Base-by-base conservation (phyloP, 179 eudicot species). In the Beta macrorhiza region DNA sequence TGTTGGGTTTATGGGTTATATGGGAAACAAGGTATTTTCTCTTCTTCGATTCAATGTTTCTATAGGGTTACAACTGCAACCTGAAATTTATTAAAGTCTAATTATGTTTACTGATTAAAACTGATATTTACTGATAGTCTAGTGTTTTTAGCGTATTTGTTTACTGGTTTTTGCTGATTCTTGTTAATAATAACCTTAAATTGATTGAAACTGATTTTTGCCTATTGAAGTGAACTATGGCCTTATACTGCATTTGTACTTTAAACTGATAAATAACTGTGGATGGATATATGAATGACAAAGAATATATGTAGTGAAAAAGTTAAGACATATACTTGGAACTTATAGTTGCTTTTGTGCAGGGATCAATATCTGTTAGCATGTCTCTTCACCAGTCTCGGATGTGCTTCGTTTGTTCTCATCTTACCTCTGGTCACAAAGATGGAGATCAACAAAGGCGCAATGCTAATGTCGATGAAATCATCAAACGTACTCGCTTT, bases 1-100 rank as follows among this genome's bases (percentile, higher is more conserved):
- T 67, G 93, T 94, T 49, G 99, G 99, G 22, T 90, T 96, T 53
- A 96, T 96, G 99, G 99, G 99, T 72, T 96, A 94, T 90, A 94
- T 96, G 99, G 99, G 99, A 10, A 96, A 96, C 83, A 96, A 96
- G 97, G 99, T 95, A 91, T 42, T 15, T 7, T 74, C 44, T 6
- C 44, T 61, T 84, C 7, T 51, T 5, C 32, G 12, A 1, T 14
- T 76, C 15, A n/a, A 10, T 44, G 20, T 61, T 44, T 62, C 65
- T 51, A 37, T 37, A 37, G 42, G 42, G 42, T 37, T 29, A 37
- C 52, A 49, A 49, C 53, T 49, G 11, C 53, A 7, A 49, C 53
- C 53, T 49, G 53, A 5, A 49, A 49, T 49, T 49, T 49, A 49
- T 9, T 7, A 3, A 49, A 49, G 7, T 49, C 9, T 6, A 49